Conservation (phyloP, 495 filamentous ascomycete genomes). For the Alectoria sarmentosa region DNA sequence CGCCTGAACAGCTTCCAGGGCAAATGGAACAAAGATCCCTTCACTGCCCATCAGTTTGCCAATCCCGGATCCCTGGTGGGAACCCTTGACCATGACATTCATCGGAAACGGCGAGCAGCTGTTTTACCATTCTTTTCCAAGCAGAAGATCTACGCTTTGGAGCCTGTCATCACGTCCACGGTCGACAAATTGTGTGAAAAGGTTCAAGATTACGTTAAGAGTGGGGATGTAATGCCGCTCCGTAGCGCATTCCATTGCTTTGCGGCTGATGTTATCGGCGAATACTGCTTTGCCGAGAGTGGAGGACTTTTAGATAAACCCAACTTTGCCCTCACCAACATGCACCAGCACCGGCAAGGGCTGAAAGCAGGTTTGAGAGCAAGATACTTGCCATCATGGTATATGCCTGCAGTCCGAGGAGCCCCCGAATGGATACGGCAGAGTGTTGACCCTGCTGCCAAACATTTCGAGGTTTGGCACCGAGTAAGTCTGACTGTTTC, state of each 20-base stretch:
- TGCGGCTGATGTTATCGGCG: slow-evolving; percentile 38
- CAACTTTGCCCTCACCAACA: slow-evolving; percentile 14
- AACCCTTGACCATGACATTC: slow-evolving; percentile 42
- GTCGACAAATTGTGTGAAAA: slow-evolving; percentile 29
- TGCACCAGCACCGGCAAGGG: slow-evolving; percentile 14
- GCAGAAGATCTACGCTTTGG: slow-evolving; percentile 18
- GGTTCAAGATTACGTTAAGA: slow-evolving; percentile 30
- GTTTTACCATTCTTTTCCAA: slow-evolving; percentile 25
- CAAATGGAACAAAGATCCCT: slow-evolving; percentile 20
- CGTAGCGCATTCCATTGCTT: slow-evolving; percentile 34
- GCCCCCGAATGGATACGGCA: slow-evolving; percentile 16
- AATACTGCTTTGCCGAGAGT: slow-evolving; percentile 39
- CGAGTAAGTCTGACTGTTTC: slow-evolving; percentile 10
- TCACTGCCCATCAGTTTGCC: slow-evolving; percentile 28
- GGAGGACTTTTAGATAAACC: slow-evolving; percentile 30
- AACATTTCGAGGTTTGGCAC: slow-evolving; percentile 22
- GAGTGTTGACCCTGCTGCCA: slow-evolving; percentile 20
- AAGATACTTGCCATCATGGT: slow-evolving; percentile 15
- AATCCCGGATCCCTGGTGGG: slow-evolving; percentile 35
- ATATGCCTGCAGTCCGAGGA: slow-evolving; percentile 18
- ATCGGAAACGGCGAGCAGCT: slow-evolving; percentile 39
- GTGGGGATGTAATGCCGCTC: slow-evolving; percentile 29
- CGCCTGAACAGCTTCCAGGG: slow-evolving; percentile 34
- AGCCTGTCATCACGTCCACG: slow-evolving; percentile 18
- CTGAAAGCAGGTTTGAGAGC: slow-evolving; percentile 17